phyloP scores from a whole-genome alignment of 345 rosid genomes.

The Hibiscus tridactylites region DNA sequence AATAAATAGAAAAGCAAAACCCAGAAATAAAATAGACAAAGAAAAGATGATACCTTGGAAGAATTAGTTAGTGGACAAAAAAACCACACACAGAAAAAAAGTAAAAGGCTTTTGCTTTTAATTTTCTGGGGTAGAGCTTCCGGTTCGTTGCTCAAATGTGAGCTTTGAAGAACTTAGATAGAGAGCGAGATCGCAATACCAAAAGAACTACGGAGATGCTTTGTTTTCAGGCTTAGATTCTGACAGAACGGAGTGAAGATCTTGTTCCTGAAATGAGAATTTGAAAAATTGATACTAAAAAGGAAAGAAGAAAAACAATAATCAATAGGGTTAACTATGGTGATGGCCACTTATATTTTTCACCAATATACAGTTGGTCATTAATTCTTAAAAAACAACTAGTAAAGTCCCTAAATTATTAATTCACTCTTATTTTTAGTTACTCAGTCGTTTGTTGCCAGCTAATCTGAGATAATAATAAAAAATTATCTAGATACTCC shows the following conservation, averaged over 20 bases:
- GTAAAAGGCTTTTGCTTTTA: not conserved
- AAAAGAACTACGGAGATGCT: not conserved
- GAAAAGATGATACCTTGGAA: slow-evolving; percentile 25
- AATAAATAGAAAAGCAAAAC: not conserved
- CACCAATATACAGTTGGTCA: no score
- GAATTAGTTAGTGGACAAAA: not conserved
- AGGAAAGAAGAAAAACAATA: not conserved
- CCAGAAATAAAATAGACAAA: not conserved
- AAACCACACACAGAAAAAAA: not conserved
- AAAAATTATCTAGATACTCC: no score
- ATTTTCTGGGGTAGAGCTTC: not conserved
- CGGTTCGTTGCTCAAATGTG: not conserved
- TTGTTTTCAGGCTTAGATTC: not conserved
- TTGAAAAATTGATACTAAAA: not conserved
- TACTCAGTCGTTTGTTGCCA: no score
- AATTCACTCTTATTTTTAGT: no score
- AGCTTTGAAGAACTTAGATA: not conserved
- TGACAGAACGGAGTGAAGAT: not conserved
- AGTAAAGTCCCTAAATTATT: no score
- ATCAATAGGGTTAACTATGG: no score
- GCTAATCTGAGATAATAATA: no score
- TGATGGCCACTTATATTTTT: no score
- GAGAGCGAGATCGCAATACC: not conserved
- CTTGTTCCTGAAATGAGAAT: not conserved
- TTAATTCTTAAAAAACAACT: no score